Evolutionary conservation across 2,329 filamentous ascomycete genomes (phyloP).

Genomic region (Kalmusia sp.): DNA sequence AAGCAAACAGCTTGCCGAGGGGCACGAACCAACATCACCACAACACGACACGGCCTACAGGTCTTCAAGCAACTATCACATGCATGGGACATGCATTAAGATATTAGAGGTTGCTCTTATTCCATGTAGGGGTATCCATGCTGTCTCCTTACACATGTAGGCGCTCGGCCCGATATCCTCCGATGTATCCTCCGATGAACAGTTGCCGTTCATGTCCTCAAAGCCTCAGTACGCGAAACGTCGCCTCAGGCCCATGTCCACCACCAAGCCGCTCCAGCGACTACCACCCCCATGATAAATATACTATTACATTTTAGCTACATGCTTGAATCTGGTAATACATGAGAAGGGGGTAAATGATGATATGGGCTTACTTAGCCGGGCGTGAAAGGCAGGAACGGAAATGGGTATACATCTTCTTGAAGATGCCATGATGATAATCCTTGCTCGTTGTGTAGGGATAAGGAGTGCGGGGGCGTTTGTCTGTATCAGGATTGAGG

Average conservation of each 20-base stretch:
- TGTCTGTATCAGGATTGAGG: neutral
- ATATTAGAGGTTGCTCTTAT: neutral
- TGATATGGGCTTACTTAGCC: neutral
- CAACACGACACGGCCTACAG: neutral
- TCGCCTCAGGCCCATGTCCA: neutral
- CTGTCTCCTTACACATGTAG: slow-evolving; percentile 5
- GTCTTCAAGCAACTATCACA: slow-evolving; percentile 1
- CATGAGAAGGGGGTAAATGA: neutral
- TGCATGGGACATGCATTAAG: slow-evolving; percentile 1
- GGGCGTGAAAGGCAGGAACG: neutral
- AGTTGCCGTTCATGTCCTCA: too few species aligned
- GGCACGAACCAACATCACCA: neutral
- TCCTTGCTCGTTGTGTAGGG: neutral
- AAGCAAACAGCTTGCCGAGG: neutral
- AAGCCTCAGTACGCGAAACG: neutral
- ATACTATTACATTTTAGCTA: slow-evolving; percentile 3
- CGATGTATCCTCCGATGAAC: neutral
- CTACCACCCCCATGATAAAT: neutral
- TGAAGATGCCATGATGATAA: neutral
- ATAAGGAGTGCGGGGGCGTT: neutral
- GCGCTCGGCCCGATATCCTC: neutral
- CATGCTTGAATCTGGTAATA: neutral
- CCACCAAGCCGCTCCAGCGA: neutral
- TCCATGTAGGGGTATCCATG: slow-evolving; percentile 7
- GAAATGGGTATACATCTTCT: neutral